Base-by-base conservation (phyloP, 108 stramenopile genomes). In the Nitzschia sp. region DNA sequence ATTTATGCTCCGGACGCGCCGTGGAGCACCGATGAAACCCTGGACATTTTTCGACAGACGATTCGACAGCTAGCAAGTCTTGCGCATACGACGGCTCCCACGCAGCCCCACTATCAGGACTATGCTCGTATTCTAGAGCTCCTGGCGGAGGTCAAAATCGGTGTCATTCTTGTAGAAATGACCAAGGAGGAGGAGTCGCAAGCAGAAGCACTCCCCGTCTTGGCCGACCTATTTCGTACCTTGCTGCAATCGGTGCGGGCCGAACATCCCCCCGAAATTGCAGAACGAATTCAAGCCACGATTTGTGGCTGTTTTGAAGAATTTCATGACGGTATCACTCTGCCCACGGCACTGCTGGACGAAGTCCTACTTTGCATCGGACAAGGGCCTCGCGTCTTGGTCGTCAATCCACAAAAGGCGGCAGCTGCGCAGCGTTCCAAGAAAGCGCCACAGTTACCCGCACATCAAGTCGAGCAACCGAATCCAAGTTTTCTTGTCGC, bases 1-100 rank as follows among this genome's bases (percentile, higher is more conserved):
- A 32, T 90, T 36, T 93, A 89, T 71, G 94, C 91, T 3, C 94
- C 94, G 4, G 80, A 88, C 9, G 85, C 88, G 13, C 94, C 94
- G 19, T 95, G 85, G 84, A 77, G 79, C 49, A 74, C 84, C 11
- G 32, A 58, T 19, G 87, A 93, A 66, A 84, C 86, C 9, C 35
- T 91, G 17, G 60, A 70, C 2, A 79, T 95, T 13, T 95, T 92
- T 54, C 57, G 70, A 24, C 88, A 89, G 58, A 82, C 88, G 35
- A 80, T 90, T 24, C 85, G 83, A 5, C 91, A 93, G 61, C 56
- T 95, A 31, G 87, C 72, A 1, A 92, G 85, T 72, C 77, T 95
- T n/a, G 64, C 84, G 46, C 76, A 85, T 64, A 76, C 66, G 30
- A 30, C 58, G 24, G 28, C 59, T 11, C 35, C 63, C 21, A 46